These are phyloP conservation scores for Puya raimondii DNA, from an alignment of 176 grass and related monocot species.

Conservation along the genomic window DNA sequence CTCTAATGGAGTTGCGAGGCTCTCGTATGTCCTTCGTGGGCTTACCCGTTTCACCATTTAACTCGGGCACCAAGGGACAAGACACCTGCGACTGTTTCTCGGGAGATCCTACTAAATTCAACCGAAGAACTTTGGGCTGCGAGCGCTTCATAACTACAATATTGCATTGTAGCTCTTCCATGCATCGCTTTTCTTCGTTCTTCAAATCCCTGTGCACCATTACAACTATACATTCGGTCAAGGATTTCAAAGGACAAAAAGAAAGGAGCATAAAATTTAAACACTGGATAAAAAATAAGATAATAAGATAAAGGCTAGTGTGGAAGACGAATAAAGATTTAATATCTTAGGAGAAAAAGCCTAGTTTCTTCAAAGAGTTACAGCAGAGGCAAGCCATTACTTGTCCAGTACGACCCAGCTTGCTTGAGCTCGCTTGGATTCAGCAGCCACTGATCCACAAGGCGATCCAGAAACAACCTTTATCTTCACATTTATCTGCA, in stretches of 20 bases:
- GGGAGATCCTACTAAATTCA: constrained; percentile 85
- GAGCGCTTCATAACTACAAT: constrained; percentile 97
- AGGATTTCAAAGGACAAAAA: constrained; percentile 15
- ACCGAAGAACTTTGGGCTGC: constrained; percentile 91
- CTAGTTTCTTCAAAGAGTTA: background rate
- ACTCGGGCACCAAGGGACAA: constrained; percentile 22
- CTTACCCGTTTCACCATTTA: constrained; percentile 33
- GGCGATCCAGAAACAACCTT: constrained; percentile 85
- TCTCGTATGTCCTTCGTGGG: constrained; percentile 39
- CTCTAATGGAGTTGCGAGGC: constrained; percentile 44
- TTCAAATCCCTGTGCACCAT: constrained; percentile 57
- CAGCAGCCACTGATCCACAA: constrained; percentile 68
- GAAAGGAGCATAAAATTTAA: constrained; percentile 8
- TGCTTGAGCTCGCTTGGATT: constrained; percentile 78
- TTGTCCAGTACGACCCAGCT: constrained; percentile 98
- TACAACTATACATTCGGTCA: background rate
- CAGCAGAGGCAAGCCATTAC: constrained; percentile 32
- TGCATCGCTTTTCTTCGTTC: constrained; percentile 82
- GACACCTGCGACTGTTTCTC: constrained; percentile 48
- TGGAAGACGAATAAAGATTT: background rate
- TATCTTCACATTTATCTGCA: constrained; percentile 72
- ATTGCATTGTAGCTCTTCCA: constrained; percentile 95
- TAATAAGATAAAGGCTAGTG: background rate
- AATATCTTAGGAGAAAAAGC: constrained; percentile 13
- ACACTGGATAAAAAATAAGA: constrained; percentile 11